These are phyloP conservation scores for Lithohypha guttulata DNA, from an alignment of 2,329 filamentous ascomycete species.

Conservation along the genomic window DNA sequence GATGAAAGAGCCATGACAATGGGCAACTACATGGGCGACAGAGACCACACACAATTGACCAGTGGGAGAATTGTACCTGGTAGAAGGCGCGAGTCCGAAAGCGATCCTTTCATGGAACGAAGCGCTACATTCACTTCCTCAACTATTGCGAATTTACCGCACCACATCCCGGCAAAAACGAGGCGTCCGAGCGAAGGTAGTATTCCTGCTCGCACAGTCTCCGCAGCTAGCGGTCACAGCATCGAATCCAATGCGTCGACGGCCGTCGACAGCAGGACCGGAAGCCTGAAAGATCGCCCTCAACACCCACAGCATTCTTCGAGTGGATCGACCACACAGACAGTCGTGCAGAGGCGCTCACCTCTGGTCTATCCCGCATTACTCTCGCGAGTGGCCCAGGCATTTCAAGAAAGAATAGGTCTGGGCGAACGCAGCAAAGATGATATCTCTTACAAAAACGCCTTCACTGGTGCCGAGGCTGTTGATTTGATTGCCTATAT, in stretches of 20 bases:
- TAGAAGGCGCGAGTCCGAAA: slow-evolving; percentile 50
- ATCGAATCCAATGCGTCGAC: slow-evolving; percentile 39
- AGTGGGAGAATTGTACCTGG: slow-evolving; percentile 84
- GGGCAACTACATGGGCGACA: slow-evolving; percentile 65
- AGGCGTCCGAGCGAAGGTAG: slow-evolving; percentile 36
- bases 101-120: slow-evolving; percentile 25
- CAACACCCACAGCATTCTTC: slow-evolving; percentile 47
- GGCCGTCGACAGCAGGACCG: slow-evolving; percentile 44
- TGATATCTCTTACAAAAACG: slow-evolving; percentile 91
- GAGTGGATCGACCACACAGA: slow-evolving; percentile 48
- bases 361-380: slow-evolving; percentile 90
- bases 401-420: slow-evolving; percentile 79
- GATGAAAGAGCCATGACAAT: slow-evolving; percentile 96
- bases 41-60: slow-evolving; percentile 75
- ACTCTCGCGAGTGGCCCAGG: slow-evolving; percentile 83
- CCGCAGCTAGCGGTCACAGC: slow-evolving; percentile 65
- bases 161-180: slow-evolving; percentile 20
- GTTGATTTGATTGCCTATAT: slow-evolving; percentile 94
- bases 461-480: slow-evolving; percentile 89
- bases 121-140: slow-evolving; percentile 17
- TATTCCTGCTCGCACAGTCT: slow-evolving; percentile 58
- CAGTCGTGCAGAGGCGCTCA: slow-evolving; percentile 55
- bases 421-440: slow-evolving; percentile 89
- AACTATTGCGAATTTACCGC: slow-evolving; percentile 17
- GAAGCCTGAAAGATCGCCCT: slow-evolving; percentile 45